Percentiles rank a stretch among this genome's conserved stretches.
Evolutionary conservation across 2,329 filamentous ascomycete species (phyloP).

Genomic region (Talaromyces sp.): DNA sequence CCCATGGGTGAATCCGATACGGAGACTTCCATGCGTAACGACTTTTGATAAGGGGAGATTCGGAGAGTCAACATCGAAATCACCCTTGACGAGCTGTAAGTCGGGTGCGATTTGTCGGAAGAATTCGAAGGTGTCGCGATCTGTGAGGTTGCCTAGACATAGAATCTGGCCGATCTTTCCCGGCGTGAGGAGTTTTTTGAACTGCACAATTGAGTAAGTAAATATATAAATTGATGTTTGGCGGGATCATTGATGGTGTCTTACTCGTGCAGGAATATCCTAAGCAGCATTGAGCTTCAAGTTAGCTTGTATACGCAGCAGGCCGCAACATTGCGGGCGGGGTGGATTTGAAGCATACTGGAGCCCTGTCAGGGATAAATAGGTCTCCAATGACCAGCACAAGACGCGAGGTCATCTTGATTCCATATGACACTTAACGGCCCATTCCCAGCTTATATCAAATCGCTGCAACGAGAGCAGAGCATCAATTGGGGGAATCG

Average conservation of each 20-base stretch:
- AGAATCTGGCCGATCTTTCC: constrained; percentile 80
- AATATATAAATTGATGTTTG: not conserved
- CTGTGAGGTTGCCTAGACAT: constrained; percentile 76
- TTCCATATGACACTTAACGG: constrained; percentile 26
- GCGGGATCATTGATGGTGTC: not conserved
- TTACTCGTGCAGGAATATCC: constrained; percentile 84
- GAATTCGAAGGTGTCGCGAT: constrained; percentile 77
- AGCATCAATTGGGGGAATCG: not conserved
- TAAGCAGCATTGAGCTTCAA: constrained; percentile 27
- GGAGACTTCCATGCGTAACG: constrained; percentile 64
- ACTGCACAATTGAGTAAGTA: constrained; percentile 50
- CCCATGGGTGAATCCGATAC: constrained; percentile 68
- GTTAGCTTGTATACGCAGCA: constrained; percentile 11
- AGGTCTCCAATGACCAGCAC: constrained; percentile 91
- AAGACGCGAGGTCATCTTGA: constrained; percentile 72
- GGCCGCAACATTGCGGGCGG: constrained; percentile 9
- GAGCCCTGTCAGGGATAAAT: constrained; percentile 86
- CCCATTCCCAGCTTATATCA: constrained; percentile 25
- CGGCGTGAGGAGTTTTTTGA: constrained; percentile 79
- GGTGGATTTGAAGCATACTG: constrained; percentile 50
- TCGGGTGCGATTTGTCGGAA: constrained; percentile 70
- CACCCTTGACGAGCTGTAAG: constrained; percentile 67
- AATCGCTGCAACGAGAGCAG: not conserved
- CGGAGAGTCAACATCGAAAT: constrained; percentile 66
- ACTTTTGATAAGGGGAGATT: constrained; percentile 65